phyloP scores from a whole-genome alignment of 345 rosid species.

The Bretschneidera sinensis region DNA sequence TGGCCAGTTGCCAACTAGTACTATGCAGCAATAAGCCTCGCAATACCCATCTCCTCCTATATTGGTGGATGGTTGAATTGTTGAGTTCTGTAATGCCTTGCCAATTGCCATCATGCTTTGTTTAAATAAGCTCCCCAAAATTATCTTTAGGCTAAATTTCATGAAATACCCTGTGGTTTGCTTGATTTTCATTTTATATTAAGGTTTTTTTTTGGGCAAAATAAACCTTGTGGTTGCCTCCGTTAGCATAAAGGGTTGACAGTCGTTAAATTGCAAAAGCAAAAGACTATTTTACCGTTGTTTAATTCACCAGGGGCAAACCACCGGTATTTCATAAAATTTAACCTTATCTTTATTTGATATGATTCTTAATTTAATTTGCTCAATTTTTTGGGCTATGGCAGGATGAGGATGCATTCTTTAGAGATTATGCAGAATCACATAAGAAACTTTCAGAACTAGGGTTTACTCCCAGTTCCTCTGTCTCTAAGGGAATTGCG shows the following conservation, averaged over 20 bases:
- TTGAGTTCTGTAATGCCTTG: not conserved
- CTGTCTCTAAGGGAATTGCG: slow-evolving; percentile 32
- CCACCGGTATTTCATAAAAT: too few species aligned
- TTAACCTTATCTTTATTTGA: too few species aligned
- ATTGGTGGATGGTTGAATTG: not conserved
- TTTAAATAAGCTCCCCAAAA: not conserved
- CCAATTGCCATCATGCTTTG: not conserved
- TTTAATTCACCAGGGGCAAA: too few species aligned
- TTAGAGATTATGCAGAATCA: slow-evolving; percentile 63
- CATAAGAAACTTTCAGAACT: slow-evolving; percentile 94
- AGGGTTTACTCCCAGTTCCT: slow-evolving; percentile 53
- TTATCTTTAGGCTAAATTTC: too few species aligned
- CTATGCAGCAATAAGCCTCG: not conserved
- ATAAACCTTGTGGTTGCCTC: too few species aligned
- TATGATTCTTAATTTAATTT: not conserved
- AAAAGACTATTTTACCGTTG: too few species aligned
- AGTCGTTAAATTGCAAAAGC: too few species aligned
- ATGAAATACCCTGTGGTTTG: too few species aligned
- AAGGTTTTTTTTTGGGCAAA: too few species aligned
- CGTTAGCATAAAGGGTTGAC: too few species aligned
- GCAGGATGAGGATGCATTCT: slow-evolving; percentile 89
- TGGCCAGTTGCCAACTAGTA: not conserved
- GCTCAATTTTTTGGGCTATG: slow-evolving; percentile 9
- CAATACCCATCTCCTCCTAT: slow-evolving; percentile 11
- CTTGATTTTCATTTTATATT: too few species aligned